Evolutionary conservation across 2,329 filamentous ascomycete genomes (phyloP).

Genomic region (Pseudogymnoascus sp.): DNA sequence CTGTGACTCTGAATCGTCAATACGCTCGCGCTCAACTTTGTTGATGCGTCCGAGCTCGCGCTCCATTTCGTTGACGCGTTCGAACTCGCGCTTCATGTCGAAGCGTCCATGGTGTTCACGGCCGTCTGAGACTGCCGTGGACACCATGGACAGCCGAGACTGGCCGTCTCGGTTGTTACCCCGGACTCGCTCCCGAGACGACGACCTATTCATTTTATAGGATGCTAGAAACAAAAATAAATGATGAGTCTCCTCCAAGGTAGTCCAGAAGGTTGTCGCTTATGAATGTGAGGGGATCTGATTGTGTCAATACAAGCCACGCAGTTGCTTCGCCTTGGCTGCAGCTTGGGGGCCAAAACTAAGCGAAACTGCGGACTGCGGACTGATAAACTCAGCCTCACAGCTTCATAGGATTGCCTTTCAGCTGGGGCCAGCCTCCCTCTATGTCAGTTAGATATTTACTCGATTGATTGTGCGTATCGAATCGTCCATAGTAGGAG

Average conservation of each 20-base stretch:
- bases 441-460: background rate
- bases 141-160: background rate
- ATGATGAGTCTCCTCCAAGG: background rate
- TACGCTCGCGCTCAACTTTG: background rate
- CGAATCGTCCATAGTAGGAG: background rate
- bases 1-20: background rate
- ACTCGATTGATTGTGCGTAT: background rate
- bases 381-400: background rate
- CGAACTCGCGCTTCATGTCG: background rate
- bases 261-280: background rate
- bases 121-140: background rate
- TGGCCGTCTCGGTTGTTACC: background rate
- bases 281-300: background rate
- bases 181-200: background rate
- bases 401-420: background rate
- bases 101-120: background rate
- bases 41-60: no score
- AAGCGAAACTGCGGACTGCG: background rate
- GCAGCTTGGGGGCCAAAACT: background rate
- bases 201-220: background rate
- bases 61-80: no score
- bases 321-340: background rate
- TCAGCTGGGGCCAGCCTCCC: background rate
- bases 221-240: background rate
- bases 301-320: background rate